These are phyloP conservation scores for Agrocybe chaxingu DNA, from an alignment of 768 basidiomycete genomes.

Conservation along the genomic window DNA sequence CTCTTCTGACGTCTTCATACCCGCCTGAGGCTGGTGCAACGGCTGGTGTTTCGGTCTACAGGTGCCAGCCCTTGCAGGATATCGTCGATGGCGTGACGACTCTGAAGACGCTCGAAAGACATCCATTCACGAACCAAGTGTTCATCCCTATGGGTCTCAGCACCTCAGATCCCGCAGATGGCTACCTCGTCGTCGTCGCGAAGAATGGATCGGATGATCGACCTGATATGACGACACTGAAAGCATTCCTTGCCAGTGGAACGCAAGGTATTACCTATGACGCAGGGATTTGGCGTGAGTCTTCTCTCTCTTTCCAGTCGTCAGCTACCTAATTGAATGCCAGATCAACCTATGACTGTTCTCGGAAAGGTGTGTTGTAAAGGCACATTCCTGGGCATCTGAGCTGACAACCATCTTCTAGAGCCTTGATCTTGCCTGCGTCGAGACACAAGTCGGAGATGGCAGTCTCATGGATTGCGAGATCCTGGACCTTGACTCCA, in stretches of 20 bases:
- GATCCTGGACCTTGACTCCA: slow-evolving; percentile 54
- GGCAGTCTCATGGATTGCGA: slow-evolving; percentile 83
- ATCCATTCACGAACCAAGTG: slow-evolving; percentile 85
- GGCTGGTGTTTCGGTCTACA: slow-evolving; percentile 77
- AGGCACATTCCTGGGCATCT: slow-evolving; percentile 3
- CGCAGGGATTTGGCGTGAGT: slow-evolving; percentile 88
- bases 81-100: slow-evolving; percentile 50
- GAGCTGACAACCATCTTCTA: slow-evolving; percentile 26
- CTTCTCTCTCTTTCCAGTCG: background rate
- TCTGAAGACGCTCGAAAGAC: slow-evolving; percentile 81
- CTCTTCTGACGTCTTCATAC: slow-evolving; percentile 68
- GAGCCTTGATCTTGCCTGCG: slow-evolving; percentile 80
- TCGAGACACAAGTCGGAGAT: slow-evolving; percentile 91
- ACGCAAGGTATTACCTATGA: slow-evolving; percentile 87
- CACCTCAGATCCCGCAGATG: slow-evolving; percentile 41
- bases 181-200: slow-evolving; percentile 86
- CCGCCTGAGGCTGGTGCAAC: slow-evolving; percentile 53
- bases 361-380: slow-evolving; percentile 54
- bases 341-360: slow-evolving; percentile 93
- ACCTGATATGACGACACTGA: slow-evolving; percentile 71
- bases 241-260: slow-evolving; percentile 78
- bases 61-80: slow-evolving; percentile 56
- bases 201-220: slow-evolving; percentile 70
- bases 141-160: slow-evolving; percentile 91
- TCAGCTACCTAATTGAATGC: slow-evolving; percentile 7